Evolutionary conservation across 805 yeast genomes (phyloP), one percentile per base, ranked within the genome.

Genomic region (Lachancea sp.): DNA sequence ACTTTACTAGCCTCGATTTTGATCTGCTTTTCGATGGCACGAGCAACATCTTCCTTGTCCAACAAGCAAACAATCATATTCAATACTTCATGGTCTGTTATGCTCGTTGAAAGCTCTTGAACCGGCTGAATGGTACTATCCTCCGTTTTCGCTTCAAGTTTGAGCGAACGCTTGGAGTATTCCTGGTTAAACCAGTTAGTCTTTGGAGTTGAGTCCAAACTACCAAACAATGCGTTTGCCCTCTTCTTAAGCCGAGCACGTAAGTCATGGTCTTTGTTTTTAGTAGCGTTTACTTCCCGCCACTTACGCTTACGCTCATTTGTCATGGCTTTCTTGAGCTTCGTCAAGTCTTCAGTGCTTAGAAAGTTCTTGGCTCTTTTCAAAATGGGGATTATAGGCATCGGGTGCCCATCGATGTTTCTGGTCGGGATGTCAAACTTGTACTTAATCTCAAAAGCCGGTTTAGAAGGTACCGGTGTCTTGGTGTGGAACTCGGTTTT

Each of bases 221-320:
- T 74, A 1, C 95, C 93, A 66, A 78, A 89, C 53, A 82, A 65
- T 16, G 65, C 66, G 32, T 67, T 70, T 0, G 97, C 96, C 34
- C 93, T 71, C 52, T 82, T 82, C 51, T 77, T 73, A 17, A 91
- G 81, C 45, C 98, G 71, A 0, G 85, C 78, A 42, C 95, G 73
- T 44, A 91, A 69, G 59, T 91, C 98, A 56, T 87, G 83, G 61
- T 89, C 96, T 67, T 86, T 82, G 63, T 90, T 90, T 52, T 93
- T 73, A 48, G 82, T 82, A 8, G 77, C 75, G 58, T 91, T 88
- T 22, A 78, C 81, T 22, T 51, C 59, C 45, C 68, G 58, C 68
- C 68, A 63, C 41, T 57, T 62, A 41, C 67, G 52, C 37, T 63
- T 63, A 15, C 67, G 54, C 47, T 61, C 66, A 17, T 56, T 62